Base-by-base conservation (phyloP, 257 asterid species). In the Handroanthus guayacan region DNA sequence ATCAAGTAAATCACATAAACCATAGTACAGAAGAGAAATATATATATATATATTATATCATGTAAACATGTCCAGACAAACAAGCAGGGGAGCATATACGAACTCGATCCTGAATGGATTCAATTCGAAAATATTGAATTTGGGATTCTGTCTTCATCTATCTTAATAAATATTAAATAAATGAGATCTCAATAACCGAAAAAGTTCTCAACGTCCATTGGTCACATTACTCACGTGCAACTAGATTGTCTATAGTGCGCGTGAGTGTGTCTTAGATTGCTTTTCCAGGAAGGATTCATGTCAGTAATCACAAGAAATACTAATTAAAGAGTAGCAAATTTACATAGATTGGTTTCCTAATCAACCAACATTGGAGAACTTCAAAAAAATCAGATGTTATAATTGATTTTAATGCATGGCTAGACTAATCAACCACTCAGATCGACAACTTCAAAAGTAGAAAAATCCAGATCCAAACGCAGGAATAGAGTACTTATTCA, bases 401-500 rank as follows among this genome's bases (percentile, higher is more conserved):
- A 8, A 48, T 64, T 6, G 16, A 65, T n/a, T 1, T 18, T 16
- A 14, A 62, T 20, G 76, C 78, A 75, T 77, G 77, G 37, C 41
- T 50, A 56, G 7, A 16, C 67, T 43, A 73, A 55, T 25, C 50
- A 43, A 9, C 6, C 67, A 76, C 80, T 80, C 76, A 70, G 84
- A 86, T 82, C 90, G 78, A 75, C 69, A 70, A 75, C 70, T 54
- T 16, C 44, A 20, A 50, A 14, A 1, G 14, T 13, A 60, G 47
- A 34, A 11, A 61, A 62, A 3, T 39, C 78, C 78, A 81, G 84
- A 82, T 86, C 87, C 70, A 82, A 80, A 51, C 56, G 60, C 60
- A 45, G 67, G 67, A 69, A 34, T 37, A 67, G 52, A 54, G 51
- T 86, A 77, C 78, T 64, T 69, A 76, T 70, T 72, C 54, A 55